phyloP scores from a whole-genome alignment of 2,329 filamentous ascomycete genomes.

The Diplodia seriata region DNA sequence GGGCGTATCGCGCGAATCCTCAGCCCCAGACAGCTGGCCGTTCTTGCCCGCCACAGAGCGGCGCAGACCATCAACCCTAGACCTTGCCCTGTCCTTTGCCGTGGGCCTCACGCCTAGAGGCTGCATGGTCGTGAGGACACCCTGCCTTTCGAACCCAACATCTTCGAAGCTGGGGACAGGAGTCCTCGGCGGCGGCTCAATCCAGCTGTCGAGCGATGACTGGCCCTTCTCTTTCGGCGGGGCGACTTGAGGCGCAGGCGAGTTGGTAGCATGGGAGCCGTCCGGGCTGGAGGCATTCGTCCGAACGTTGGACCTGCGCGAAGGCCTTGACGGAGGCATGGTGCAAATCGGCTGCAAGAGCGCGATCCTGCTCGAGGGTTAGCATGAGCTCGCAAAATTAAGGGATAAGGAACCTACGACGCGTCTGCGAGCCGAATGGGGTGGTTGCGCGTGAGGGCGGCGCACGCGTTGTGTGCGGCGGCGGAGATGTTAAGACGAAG shows the following conservation, averaged over 20 bases:
- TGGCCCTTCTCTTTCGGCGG: conserved; percentile 46
- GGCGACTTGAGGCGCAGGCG: conserved; percentile 37
- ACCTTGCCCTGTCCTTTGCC: conserved; percentile 64
- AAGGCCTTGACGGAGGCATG: conserved; percentile 47
- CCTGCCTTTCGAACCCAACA: conserved; percentile 72
- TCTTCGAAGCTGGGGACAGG: conserved; percentile 77
- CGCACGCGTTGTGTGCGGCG: conserved; percentile 31
- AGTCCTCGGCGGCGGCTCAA: conserved; percentile 62
- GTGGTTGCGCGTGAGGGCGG: conserved; percentile 29
- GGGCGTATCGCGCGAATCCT: conserved; percentile 55
- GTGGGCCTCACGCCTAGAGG: conserved; percentile 76
- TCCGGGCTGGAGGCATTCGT: conserved; percentile 23
- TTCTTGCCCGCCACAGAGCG: conserved; percentile 53
- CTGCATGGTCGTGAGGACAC: conserved; percentile 83
- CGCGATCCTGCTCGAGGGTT: conserved; percentile 32
- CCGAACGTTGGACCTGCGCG: conserved; percentile 42
- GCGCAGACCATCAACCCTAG: conserved; percentile 54
- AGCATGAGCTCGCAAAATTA: conserved; percentile 14
- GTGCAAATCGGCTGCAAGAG: conserved; percentile 28
- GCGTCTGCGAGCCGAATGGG: conserved; percentile 30
- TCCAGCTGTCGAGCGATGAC: conserved; percentile 56
- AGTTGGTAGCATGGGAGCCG: conserved; percentile 38
- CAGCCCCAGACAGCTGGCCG: conserved; percentile 45
- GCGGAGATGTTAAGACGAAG: conserved; percentile 21
- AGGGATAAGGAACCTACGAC: conserved; percentile 25